phyloP scores from a whole-genome alignment of 2,329 filamentous ascomycete species.

The Fonsecaea pugnacius region DNA sequence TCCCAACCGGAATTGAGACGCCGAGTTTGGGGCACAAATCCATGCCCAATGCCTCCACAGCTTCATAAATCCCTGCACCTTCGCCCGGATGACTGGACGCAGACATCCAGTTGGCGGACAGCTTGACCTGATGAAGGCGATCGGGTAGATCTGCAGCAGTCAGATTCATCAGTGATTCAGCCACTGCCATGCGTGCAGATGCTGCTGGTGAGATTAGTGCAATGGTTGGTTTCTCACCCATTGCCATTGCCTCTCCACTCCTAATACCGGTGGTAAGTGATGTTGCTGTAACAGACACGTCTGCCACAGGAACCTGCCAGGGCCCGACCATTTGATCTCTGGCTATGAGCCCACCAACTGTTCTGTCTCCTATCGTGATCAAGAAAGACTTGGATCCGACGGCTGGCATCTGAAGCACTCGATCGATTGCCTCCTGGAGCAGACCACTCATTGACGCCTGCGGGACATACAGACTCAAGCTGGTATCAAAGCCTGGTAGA shows the following conservation, averaged over 20 bases:
- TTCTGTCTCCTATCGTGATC: constrained; percentile 93
- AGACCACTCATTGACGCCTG: constrained; percentile 57
- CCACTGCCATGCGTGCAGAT: constrained; percentile 95
- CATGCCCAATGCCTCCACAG: constrained; percentile 89
- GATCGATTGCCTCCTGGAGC: constrained; percentile 72
- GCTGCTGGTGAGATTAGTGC: constrained; percentile 88
- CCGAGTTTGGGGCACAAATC: constrained; percentile 88
- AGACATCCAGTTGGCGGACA: constrained; percentile 99
- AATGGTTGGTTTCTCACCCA: constrained; percentile 88
- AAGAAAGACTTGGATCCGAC: constrained; percentile 98
- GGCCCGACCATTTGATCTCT: constrained; percentile 95
- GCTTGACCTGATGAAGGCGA: constrained; percentile 75
- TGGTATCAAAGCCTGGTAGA: constrained; percentile 74
- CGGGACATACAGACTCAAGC: constrained; percentile 69
- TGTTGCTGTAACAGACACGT: constrained; percentile 89
- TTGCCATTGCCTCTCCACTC: constrained; percentile 94
- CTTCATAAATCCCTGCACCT: constrained; percentile 88
- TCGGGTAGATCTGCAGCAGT: constrained; percentile 77
- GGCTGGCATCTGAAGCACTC: constrained; percentile 81
- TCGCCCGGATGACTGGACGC: constrained; percentile 93
- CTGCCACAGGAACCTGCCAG: constrained; percentile 92
- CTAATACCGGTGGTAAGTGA: constrained; percentile 73
- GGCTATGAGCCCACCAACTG: constrained; percentile 83
- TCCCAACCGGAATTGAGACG: constrained; percentile 92
- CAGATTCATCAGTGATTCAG: constrained; percentile 89